Conservation (phyloP, 2,329 filamentous ascomycete species). For the Ophiostoma novo-ulmi region DNA sequence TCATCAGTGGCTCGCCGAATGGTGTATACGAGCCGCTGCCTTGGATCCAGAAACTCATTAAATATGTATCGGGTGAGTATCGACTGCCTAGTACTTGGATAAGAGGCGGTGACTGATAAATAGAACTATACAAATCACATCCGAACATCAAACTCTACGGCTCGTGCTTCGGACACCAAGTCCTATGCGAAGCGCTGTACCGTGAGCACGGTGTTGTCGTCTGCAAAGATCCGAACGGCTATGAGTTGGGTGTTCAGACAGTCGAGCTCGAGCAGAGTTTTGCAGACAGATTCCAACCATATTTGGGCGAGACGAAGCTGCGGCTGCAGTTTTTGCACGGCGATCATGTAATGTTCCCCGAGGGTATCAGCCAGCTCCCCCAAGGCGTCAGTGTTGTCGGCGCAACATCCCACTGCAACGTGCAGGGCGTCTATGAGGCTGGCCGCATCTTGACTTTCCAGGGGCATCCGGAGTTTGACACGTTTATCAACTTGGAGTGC, state of each 20-base stretch:
- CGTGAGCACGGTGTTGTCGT: slow-evolving; percentile 30
- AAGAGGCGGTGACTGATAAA: neutral
- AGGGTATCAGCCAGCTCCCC: slow-evolving; percentile 20
- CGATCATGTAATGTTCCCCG: neutral
- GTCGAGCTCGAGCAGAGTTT: slow-evolving; percentile 22
- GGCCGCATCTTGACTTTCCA: slow-evolving; percentile 40
- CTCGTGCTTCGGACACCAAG: slow-evolving; percentile 42
- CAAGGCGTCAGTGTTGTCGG: slow-evolving; percentile 29
- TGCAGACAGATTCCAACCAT: neutral
- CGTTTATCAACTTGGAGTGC: slow-evolving; percentile 38
- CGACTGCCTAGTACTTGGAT: neutral
- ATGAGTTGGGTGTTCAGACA: slow-evolving; percentile 34
- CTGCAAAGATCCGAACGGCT: slow-evolving; percentile 32
- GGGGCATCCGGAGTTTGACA: slow-evolving; percentile 43
- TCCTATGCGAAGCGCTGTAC: slow-evolving; percentile 38
- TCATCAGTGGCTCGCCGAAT: slow-evolving; percentile 38
- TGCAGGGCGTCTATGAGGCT: slow-evolving; percentile 39
- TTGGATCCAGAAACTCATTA: slow-evolving; percentile 29
- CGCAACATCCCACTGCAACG: slow-evolving; percentile 32
- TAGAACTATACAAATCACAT: slow-evolving; percentile 30
- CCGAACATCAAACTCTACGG: slow-evolving; percentile 38
- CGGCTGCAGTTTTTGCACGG: slow-evolving; percentile 4
- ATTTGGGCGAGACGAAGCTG: neutral
- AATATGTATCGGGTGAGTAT: slow-evolving; percentile 26
- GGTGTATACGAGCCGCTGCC: slow-evolving; percentile 33